Base-by-base conservation (phyloP, 495 filamentous ascomycete genomes). In the Lophium mytilinum region DNA sequence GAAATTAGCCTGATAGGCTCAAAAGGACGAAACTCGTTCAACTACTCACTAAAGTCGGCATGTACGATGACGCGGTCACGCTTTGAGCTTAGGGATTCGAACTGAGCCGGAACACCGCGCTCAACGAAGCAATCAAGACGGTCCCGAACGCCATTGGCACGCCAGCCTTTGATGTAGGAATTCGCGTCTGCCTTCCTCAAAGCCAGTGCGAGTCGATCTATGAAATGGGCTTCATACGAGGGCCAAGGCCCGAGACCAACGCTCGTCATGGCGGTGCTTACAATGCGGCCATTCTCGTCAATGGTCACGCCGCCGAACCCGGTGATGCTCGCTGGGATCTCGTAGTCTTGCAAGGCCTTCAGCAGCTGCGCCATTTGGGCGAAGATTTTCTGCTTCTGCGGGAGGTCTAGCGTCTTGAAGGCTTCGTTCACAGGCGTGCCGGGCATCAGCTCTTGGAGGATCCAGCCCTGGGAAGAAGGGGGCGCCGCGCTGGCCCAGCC, bases 281-380 rank as follows among this genome's bases (percentile, higher is more conserved):
- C 47, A 40, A 65, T 58, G 21, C 51, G 49, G 52, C 66, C 66
- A 56, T 11, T 41, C 37, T 51, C 58, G 54, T 67, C 65, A 65
- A 67, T 67, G 8, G 65, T 68, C 37, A 68, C 52, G 24, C 66
- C 66, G 49, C 65, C 66, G 30, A 50, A 67, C 41, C 55, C 58
- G 33, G 48, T 56, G 56, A 68, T 67, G 55, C 65, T 67, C 37
- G 49, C 41, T 37, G 66, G 66, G 37, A 68, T 58, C 52, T 52
- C 43, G 49, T 62, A 67, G 50, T 65, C 62, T 53, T 68, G 66
- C 46, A 67, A 30, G 24, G 24, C 62, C 53, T 67, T 63, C 19
- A 69, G 56, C 37, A 69, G 30, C 33, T 21, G 35, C 11, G 66
- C 66, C 63, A 62, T 66, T 18, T 67, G 63, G 8, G 52, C 50